Evolutionary conservation across 805 yeast genomes (phyloP), one percentile per base, ranked within the genome.

Genomic region (Myxozyma nipponensis): DNA sequence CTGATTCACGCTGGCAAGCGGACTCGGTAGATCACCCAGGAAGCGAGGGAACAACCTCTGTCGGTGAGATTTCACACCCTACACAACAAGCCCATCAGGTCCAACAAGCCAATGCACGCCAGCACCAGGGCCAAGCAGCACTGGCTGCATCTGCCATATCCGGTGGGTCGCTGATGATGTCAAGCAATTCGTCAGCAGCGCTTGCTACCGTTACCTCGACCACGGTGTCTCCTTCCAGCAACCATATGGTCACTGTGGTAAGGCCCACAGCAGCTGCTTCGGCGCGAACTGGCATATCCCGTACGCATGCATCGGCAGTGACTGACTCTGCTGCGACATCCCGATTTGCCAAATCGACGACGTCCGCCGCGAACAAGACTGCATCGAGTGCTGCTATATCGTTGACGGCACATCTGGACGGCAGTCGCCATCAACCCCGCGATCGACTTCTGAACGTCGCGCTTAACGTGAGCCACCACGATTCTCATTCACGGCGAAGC

Each of bases 91-190:
- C n/a, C n/a, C n/a, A n/a, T n/a, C n/a, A n/a, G n/a, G n/a, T n/a
- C n/a, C n/a, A n/a, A n/a, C n/a, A n/a, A n/a, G n/a, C n/a, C 32
- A 28, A 7, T 18, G 15, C 38, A 5, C 19, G 38, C 38, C 38
- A 35, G 6, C 17, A 7, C 38, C 17, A 35, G 7, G 13, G 32
- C 32, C 32, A 28, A 21, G 32, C 42, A 15, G 30, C 32, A 32
- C n/a, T 39, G 18, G 42, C 18, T n/a, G 42, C 42, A n/a, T 39
- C 42, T 15, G 42, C 36, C 18, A 25, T 39, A 21, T 39, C 42
- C 6, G 42, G 42, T 15, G 42, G 42, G 18, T 10, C 42, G 19
- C n/a, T 7, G 17, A 13, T 35, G 38, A 35, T 17, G 38, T 35
- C 38, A 17, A 35, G 15, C 15, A 13, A 35, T n/a, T 35, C 38